A percentile compares a stretch with the other conserved stretches of the same genome.
phyloP scores from a whole-genome alignment of 805 yeast genomes.

The Candida corydali region DNA sequence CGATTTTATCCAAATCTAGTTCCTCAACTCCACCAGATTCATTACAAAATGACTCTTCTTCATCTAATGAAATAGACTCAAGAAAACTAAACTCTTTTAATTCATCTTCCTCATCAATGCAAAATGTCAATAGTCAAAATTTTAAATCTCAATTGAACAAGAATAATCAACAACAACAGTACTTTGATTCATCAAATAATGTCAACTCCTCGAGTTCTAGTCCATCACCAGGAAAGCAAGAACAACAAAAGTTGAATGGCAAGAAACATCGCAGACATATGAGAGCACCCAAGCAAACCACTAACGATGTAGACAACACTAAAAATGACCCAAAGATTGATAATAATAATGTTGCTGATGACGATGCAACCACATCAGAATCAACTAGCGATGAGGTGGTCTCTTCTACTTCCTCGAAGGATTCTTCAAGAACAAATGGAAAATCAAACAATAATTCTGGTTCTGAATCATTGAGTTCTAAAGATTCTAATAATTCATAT shows the following conservation, averaged over 20 bases:
- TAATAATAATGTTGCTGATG: neutral
- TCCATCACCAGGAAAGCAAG: conserved; percentile 4
- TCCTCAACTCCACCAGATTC: neutral
- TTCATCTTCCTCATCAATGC: neutral
- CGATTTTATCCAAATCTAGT: neutral
- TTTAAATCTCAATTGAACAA: conserved; percentile 1
- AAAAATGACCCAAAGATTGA: neutral
- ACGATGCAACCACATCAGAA: conserved; percentile 1
- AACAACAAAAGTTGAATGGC: neutral
- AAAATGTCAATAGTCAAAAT: neutral
- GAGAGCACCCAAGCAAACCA: neutral
- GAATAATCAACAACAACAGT: neutral
- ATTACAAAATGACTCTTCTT: neutral
- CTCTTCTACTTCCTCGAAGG: conserved; percentile 2
- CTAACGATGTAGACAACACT: neutral
- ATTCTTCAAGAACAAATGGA: conserved; percentile 3
- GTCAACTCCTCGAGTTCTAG: conserved; percentile 4
- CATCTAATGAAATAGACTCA: neutral
- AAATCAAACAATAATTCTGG: neutral
- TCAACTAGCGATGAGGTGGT: conserved; percentile 3
- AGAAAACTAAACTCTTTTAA: neutral
- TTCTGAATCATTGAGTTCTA: neutral
- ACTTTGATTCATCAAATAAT: conserved; percentile 1
- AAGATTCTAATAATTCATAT: neutral
- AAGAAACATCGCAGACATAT: conserved; percentile 3